phyloP scores from a whole-genome alignment of 1,284 basidiomycete species.

The Neolentinus lepideus region DNA sequence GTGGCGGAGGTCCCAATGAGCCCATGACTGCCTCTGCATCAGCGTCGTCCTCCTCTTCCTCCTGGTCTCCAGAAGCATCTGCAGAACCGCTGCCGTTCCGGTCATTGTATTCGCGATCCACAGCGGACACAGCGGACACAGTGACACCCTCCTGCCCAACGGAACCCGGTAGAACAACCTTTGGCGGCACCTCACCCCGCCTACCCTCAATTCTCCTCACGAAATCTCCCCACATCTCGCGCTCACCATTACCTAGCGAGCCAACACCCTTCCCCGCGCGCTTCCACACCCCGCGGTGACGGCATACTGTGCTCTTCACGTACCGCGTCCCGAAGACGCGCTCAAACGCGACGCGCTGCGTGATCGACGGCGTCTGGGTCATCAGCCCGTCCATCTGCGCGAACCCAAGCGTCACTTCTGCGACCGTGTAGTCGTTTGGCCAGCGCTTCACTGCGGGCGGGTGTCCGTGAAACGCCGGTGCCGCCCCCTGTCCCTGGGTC shows the following conservation, averaged over 20 bases:
- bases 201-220: slow-evolving; percentile 43
- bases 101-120: slow-evolving; percentile 1
- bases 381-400: slow-evolving; percentile 45
- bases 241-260: slow-evolving; percentile 44
- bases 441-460: slow-evolving; percentile 52
- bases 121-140: no score
- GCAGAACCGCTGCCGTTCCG: slow-evolving; percentile 5
- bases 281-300: slow-evolving; percentile 57
- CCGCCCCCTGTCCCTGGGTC: slow-evolving; percentile 12
- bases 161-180: neutral
- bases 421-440: slow-evolving; percentile 66
- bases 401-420: slow-evolving; percentile 52
- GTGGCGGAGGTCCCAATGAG: slow-evolving; percentile 15
- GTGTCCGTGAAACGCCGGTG: slow-evolving; percentile 43
- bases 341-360: slow-evolving; percentile 55
- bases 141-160: neutral
- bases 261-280: slow-evolving; percentile 42
- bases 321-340: slow-evolving; percentile 59
- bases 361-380: slow-evolving; percentile 30
- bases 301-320: slow-evolving; percentile 64
- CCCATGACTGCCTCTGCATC: slow-evolving; percentile 19
- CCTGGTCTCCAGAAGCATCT: slow-evolving; percentile 6
- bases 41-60: slow-evolving; percentile 9
- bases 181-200: neutral
- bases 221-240: slow-evolving; percentile 61